These are phyloP conservation scores for Sphagnum contortum DNA, from an alignment of 225 moss, liverwort and hornwort genomes.

Conservation along the genomic window DNA sequence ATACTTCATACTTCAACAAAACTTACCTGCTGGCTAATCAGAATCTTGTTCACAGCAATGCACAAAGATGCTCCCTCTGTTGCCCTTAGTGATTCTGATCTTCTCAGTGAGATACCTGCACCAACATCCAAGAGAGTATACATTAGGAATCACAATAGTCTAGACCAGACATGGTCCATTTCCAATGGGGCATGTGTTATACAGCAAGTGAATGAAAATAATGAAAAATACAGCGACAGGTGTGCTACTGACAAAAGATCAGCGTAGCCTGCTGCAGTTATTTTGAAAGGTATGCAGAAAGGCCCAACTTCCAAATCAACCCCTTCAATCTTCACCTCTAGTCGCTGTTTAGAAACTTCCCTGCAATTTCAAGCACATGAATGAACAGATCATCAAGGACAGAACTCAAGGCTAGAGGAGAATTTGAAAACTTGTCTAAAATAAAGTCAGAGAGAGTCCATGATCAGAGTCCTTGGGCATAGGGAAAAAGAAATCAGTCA, in stretches of 20 bases:
- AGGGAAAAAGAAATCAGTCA: no score
- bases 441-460: no score
- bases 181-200: background rate
- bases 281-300: slow-evolving; percentile 58
- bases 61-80: slow-evolving; percentile 76
- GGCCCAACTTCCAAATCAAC: slow-evolving; percentile 63
- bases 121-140: slow-evolving; percentile 5
- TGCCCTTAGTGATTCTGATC: slow-evolving; percentile 71
- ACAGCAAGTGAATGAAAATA: no score
- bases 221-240: no score
- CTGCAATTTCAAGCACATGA: slow-evolving; percentile 21
- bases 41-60: slow-evolving; percentile 63
- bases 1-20: no score
- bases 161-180: background rate
- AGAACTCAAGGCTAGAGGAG: no score
- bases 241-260: slow-evolving; percentile 55
- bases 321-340: slow-evolving; percentile 69
- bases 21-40: no score
- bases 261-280: slow-evolving; percentile 74
- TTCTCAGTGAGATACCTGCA: slow-evolving; percentile 80
- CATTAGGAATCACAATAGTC: no score
- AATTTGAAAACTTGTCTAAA: no score
- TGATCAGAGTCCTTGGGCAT: no score
- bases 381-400: no score
- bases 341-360: slow-evolving; percentile 53